Base-by-base conservation (phyloP, 441 rosid genomes). In the Populus hybrid region DNA sequence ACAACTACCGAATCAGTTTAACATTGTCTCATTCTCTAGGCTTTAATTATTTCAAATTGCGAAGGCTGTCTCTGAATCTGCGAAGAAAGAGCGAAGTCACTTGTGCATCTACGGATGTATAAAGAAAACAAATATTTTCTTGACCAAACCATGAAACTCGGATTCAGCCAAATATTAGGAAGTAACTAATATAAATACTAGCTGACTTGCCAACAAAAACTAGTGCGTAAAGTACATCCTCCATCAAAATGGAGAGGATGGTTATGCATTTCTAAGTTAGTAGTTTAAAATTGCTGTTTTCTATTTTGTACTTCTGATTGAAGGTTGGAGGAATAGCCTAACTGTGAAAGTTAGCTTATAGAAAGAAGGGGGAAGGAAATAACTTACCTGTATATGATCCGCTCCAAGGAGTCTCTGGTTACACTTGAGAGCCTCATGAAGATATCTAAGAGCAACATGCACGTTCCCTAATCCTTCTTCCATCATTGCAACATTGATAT, bases 401-500 rank as follows among this genome's bases (percentile, higher is more conserved):
- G 80, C 88, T 80, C 95, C 93, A 75, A 91, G 82, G 61, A 91
- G 79, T 81, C 92, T 90, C 73, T 85, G 88, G 88, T 90, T 91
- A 79, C 93, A 88, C 80, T 88, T 91, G 46, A 91, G 86, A 78
- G 95, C 95, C 79, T 91, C 93, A 72, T 91, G 93, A 69, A 90
- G 87, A 54, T 90, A 91, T 76, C 93, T 81, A 66, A 91, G 92
- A 77, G 95, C 90, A 79, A 90, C 85, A 77, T 91, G 90, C 69
- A 85, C 92, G 73, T 90, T 90, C 73, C 93, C 92, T 83, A 87
- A 83, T 72, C 92, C 92, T 81, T 91, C 93, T 84, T 91, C 93
- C 95, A 91, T 91, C 93, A 90, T 91, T 67, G 95, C 90, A 73
- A 91, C 91, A 76, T 91, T 91, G 82, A 90, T 90, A 80, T 88